Percentiles rank a stretch among this genome's conserved stretches.
Conservation (phyloP, 1,284 basidiomycete genomes). For the Athelia sp. region DNA sequence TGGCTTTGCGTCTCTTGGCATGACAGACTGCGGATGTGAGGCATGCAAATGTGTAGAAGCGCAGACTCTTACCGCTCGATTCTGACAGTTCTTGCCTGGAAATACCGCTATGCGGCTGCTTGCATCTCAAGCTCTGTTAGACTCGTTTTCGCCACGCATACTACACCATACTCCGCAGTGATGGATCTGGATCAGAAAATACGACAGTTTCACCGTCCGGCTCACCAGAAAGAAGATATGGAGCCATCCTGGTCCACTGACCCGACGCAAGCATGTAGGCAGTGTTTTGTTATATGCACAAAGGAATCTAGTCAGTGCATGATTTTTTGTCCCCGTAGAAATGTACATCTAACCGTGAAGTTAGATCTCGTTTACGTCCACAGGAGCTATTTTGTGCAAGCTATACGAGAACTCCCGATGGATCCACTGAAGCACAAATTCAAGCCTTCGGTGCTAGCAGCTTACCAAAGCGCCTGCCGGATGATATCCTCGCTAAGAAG, state of each 20-base stretch:
- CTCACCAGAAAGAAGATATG: conserved; percentile 24
- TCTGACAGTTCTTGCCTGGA: conserved; percentile 40
- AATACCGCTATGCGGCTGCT: conserved; percentile 38
- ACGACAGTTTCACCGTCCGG: conserved; percentile 37
- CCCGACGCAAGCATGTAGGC: conserved; percentile 36
- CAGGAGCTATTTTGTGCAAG: conserved; percentile 44
- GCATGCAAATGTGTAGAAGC: conserved; percentile 2
- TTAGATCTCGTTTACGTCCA: conserved; percentile 48
- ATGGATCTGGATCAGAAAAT: conserved; percentile 43
- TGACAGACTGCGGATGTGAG: conserved; percentile 40
- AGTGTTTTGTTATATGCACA: conserved; percentile 34
- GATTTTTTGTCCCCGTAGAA: neutral
- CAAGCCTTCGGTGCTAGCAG: conserved; percentile 40
- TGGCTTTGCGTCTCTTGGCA: conserved; percentile 21
- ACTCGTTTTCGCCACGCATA: conserved; percentile 32
- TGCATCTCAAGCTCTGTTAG: conserved; percentile 39
- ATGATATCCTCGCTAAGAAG: conserved; percentile 34
- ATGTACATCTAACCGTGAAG: neutral
- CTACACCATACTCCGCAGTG: conserved; percentile 32
- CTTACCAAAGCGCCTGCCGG: conserved; percentile 38
- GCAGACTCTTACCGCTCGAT: neutral
- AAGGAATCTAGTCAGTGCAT: conserved; percentile 40
- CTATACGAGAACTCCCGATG: conserved; percentile 32
- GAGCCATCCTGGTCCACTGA: conserved; percentile 35
- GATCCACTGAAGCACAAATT: conserved; percentile 42